Evolutionary conservation across 1,284 basidiomycete species (phyloP).

Genomic region (Ustilago cynodontis): DNA sequence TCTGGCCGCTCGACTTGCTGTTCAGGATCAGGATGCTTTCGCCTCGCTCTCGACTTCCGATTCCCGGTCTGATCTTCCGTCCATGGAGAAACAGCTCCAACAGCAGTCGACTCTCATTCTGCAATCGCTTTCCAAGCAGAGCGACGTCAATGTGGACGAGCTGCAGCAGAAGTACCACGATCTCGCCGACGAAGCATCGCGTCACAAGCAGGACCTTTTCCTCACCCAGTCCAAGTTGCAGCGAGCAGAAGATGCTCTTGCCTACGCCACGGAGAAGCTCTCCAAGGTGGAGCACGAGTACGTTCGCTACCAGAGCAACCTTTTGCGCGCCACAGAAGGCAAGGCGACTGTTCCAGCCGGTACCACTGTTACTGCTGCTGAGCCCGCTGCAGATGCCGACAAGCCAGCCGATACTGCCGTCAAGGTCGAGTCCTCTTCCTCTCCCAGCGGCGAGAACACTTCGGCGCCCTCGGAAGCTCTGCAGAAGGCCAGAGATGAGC

Average conservation of each 20-base stretch:
- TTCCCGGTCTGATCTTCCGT: slow-evolving; percentile 17
- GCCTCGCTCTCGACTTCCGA: slow-evolving; percentile 21
- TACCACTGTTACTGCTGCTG: slow-evolving; percentile 15
- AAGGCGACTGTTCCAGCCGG: slow-evolving; percentile 35
- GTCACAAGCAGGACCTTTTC: slow-evolving; percentile 52
- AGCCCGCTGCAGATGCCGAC: slow-evolving; percentile 11
- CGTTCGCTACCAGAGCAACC: slow-evolving; percentile 52
- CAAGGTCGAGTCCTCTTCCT: slow-evolving; percentile 18
- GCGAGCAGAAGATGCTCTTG: slow-evolving; percentile 41
- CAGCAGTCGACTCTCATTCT: slow-evolving; percentile 33
- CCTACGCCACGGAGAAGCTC: slow-evolving; percentile 36
- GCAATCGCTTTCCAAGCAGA: slow-evolving; percentile 42
- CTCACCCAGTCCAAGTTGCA: slow-evolving; percentile 50
- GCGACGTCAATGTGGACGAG: slow-evolving; percentile 44
- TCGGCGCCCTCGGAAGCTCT: slow-evolving; percentile 33
- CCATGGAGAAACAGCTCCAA: slow-evolving; percentile 38
- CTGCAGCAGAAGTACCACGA: slow-evolving; percentile 46
- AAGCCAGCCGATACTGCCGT: neutral
- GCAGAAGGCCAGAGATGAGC: slow-evolving; percentile 33
- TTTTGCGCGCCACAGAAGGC: slow-evolving; percentile 51
- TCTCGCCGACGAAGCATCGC: slow-evolving; percentile 45
- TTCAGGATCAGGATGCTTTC: slow-evolving; percentile 43
- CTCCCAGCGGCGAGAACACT: slow-evolving; percentile 2
- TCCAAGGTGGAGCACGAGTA: slow-evolving; percentile 48
- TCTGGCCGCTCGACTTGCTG: slow-evolving; percentile 31